A percentile compares a stretch with the other conserved stretches of the same genome.
Conservation (phyloP, 208 protist species). For the Crithidia sp. region DNA sequence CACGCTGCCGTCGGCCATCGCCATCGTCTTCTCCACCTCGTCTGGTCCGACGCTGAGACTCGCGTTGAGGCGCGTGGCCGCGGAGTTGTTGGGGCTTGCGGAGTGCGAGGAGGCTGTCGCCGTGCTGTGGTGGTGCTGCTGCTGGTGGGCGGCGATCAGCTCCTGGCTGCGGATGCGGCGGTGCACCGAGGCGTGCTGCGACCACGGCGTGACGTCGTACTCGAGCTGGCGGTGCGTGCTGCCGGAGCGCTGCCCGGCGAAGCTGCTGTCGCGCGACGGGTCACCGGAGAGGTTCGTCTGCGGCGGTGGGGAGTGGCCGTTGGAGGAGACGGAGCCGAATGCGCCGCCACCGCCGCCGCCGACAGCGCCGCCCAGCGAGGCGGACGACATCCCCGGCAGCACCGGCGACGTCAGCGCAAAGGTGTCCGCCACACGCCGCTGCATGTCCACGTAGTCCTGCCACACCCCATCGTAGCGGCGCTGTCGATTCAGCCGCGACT, state of each 20-base stretch:
- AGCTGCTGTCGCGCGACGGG: conserved; percentile 27
- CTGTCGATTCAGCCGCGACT: conserved; percentile 62
- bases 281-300: conserved; percentile 13
- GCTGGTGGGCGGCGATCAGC: conserved; percentile 17
- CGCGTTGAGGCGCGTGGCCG: conserved; percentile 6
- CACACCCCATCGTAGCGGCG: conserved; percentile 42
- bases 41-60: not conserved
- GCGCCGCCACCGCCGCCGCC: not conserved
- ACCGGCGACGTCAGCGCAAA: conserved; percentile 3
- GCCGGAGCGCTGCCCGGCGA: conserved; percentile 20
- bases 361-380: conserved; percentile 1
- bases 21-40: conserved; percentile 3
- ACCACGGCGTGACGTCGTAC: conserved; percentile 53
- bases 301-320: conserved; percentile 10
- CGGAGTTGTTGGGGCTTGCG: conserved; percentile 13
- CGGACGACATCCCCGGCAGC: conserved; percentile 2
- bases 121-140: conserved; percentile 16
- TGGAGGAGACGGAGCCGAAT: conserved; percentile 8
- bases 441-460: conserved; percentile 44
- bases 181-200: conserved; percentile 33
- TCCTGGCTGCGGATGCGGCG: conserved; percentile 47
- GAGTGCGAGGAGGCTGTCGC: conserved; percentile 10
- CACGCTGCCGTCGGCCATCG: not conserved
- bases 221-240: conserved; percentile 39
- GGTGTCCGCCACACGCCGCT: conserved; percentile 26